Conservation (phyloP, 176 grass and related monocot species). For the Aegilops tauschii region DNA sequence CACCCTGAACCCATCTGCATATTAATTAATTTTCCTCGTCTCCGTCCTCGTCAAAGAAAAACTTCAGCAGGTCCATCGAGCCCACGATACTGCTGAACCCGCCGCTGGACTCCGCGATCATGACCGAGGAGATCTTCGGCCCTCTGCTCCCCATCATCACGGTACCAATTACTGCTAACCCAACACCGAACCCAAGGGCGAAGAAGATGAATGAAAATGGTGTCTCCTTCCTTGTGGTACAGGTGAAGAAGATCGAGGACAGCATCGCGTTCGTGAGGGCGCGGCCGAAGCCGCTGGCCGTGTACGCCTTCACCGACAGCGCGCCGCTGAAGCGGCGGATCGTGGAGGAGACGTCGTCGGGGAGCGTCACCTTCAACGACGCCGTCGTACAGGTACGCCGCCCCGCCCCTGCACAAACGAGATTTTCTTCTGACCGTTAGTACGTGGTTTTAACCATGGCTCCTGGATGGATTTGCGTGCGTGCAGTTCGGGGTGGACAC, state of each 20-base stretch:
- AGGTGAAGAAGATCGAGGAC: constrained; percentile 91
- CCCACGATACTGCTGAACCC: constrained; percentile 90
- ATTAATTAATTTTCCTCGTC: neutral
- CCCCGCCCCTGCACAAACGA: no score
- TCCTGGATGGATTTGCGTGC: neutral
- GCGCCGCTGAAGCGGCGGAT: constrained; percentile 45
- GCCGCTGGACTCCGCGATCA: constrained; percentile 79
- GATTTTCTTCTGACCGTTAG: no score
- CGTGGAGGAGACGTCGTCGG: constrained; percentile 78
- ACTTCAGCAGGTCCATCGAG: constrained; percentile 61
- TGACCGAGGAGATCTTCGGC: constrained; percentile 96
- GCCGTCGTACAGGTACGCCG: constrained; percentile 58
- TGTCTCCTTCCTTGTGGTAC: neutral
- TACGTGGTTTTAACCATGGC: no score
- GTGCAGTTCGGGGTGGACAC: constrained; percentile 58
- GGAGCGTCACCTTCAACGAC: constrained; percentile 80
- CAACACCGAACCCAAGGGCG: neutral
- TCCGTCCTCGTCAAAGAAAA: neutral
- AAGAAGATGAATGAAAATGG: neutral
- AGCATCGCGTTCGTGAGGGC: constrained; percentile 66
- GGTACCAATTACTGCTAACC: constrained; percentile 15
- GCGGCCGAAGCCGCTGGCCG: constrained; percentile 70
- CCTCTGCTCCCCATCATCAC: constrained; percentile 94
- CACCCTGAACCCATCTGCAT: neutral
- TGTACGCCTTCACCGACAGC: constrained; percentile 78